Evolutionary conservation across 306 rosid species (phyloP).

Genomic region (Begonia fuchsioides): DNA sequence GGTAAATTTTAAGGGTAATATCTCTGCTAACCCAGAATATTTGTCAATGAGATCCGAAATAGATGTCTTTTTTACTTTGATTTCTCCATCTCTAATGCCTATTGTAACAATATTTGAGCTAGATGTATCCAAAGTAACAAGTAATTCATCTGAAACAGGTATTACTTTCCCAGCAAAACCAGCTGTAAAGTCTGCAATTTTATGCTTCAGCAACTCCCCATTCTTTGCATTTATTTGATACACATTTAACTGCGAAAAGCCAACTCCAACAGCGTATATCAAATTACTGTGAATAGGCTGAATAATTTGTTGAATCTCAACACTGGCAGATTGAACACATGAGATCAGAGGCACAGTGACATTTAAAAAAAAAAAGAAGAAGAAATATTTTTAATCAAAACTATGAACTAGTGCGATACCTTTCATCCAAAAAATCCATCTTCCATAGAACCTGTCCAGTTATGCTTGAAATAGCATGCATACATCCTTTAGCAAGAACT

Average conservation of each 20-base stretch:
- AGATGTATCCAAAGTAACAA: slow-evolving; percentile 53
- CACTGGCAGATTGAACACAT: slow-evolving; percentile 29
- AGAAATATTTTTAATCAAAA: slow-evolving; percentile 5
- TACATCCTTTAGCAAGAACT: slow-evolving; percentile 53
- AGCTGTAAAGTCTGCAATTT: slow-evolving; percentile 29
- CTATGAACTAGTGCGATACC: slow-evolving; percentile 23
- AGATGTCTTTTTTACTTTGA: slow-evolving; percentile 33
- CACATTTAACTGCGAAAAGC: slow-evolving; percentile 43
- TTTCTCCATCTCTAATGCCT: slow-evolving; percentile 43
- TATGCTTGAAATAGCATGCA: slow-evolving; percentile 69
- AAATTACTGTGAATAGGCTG: slow-evolving; percentile 40
- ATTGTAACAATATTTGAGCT: slow-evolving; percentile 50
- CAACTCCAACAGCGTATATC: slow-evolving; percentile 50
- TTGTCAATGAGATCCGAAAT: slow-evolving; percentile 41
- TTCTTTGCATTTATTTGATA: slow-evolving; percentile 47
- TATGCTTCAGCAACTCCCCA: slow-evolving; percentile 65
- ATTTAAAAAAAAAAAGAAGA: slow-evolving; percentile 5
- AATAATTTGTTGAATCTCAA: slow-evolving; percentile 56
- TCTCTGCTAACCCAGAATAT: slow-evolving; percentile 31
- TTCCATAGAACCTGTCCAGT: slow-evolving; percentile 77
- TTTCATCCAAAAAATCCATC: slow-evolving; percentile 51
- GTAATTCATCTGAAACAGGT: slow-evolving; percentile 43
- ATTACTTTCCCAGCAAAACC: slow-evolving; percentile 58
- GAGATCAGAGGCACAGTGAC: slow-evolving; percentile 14
- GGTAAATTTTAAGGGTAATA: slow-evolving; percentile 58